A percentile compares a stretch with the other conserved stretches of the same genome.
Conservation (phyloP, 129 eudicot species). For the Solidago caesia region DNA sequence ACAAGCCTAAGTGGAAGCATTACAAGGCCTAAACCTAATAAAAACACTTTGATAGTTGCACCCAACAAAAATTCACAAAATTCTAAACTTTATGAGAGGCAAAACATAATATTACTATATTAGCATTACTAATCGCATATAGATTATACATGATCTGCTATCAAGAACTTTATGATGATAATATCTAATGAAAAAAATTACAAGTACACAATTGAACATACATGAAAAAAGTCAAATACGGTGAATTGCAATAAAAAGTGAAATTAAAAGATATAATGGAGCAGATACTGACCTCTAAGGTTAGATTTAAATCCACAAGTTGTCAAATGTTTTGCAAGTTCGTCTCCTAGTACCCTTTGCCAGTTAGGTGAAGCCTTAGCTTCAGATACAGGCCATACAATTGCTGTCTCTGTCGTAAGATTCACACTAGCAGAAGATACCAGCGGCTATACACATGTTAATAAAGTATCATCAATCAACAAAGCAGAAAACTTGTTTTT, state of each 20-base stretch:
- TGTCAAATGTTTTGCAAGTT: conserved; percentile 90
- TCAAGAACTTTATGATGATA: conserved; percentile 18
- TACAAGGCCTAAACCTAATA: neutral
- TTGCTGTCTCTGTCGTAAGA: conserved; percentile 96
- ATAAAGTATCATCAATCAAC: conserved; percentile 15
- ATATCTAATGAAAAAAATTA: neutral
- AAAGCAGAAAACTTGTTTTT: conserved; percentile 6
- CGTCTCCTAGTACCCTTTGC: conserved; percentile 79
- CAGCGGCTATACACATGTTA: conserved; percentile 62
- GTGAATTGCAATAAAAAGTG: conserved; percentile 6
- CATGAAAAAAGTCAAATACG: neutral
- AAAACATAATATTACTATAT: conserved; percentile 4
- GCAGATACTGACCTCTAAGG: conserved; percentile 64
- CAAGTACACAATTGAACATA: neutral
- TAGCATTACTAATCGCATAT: conserved; percentile 10
- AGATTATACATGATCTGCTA: neutral
- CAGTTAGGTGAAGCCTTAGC: conserved; percentile 80
- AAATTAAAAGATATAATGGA: conserved; percentile 14
- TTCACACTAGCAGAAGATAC: conserved; percentile 91
- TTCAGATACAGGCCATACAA: conserved; percentile 89
- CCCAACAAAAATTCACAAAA: conserved; percentile 12
- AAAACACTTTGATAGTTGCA: neutral
- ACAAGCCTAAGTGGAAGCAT: neutral
- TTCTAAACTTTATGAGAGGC: neutral
- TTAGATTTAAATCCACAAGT: conserved; percentile 79